A percentile compares a stretch with the other conserved stretches of the same genome.
These are phyloP conservation scores for Athelia sp. DNA, from an alignment of 1,284 basidiomycete genomes.

Conservation along the genomic window DNA sequence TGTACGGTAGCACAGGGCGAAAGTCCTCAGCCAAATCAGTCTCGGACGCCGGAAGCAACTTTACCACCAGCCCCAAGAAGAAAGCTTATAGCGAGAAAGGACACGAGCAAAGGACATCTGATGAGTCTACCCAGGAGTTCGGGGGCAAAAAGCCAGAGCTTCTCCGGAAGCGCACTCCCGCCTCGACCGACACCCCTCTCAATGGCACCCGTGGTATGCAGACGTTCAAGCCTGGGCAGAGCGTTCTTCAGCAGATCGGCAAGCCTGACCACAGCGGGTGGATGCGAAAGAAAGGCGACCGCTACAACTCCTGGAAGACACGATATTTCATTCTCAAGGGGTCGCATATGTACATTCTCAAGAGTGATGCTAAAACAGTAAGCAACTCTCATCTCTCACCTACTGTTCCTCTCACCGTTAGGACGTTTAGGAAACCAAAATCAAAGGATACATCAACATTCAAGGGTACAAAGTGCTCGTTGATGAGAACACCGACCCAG, in stretches of 20 bases:
- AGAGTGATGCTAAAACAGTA: conserved; percentile 65
- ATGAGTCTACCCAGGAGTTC: conserved; percentile 15
- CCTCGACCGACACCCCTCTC: conserved; percentile 15
- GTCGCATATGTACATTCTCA: conserved; percentile 81
- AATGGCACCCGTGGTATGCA: conserved; percentile 19
- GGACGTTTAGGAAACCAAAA: conserved; percentile 71
- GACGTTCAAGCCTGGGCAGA: conserved; percentile 57
- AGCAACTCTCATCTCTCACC: conserved; percentile 23
- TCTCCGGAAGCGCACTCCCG: conserved; percentile 46
- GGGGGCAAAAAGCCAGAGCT: conserved; percentile 16
- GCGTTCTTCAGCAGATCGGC: conserved; percentile 85
- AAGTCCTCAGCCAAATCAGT: conserved; percentile 33
- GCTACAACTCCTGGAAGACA: conserved; percentile 91
- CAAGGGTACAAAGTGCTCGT: conserved; percentile 90
- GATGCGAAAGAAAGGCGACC: conserved; percentile 94
- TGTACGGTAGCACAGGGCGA: conserved; percentile 35
- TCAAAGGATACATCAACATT: conserved; percentile 95
- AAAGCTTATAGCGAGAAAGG: conserved; percentile 12
- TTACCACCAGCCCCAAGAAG: not conserved
- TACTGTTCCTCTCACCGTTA: not conserved
- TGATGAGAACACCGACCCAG: conserved; percentile 90
- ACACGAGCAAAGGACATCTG: conserved; percentile 12
- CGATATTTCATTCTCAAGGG: conserved; percentile 96
- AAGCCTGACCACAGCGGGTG: conserved; percentile 85
- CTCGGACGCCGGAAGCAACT: not conserved